A percentile compares a stretch with the other conserved stretches of the same genome.
Evolutionary conservation across 768 basidiomycete genomes (phyloP).

Genomic region (Hypsizygus marmoreus): DNA sequence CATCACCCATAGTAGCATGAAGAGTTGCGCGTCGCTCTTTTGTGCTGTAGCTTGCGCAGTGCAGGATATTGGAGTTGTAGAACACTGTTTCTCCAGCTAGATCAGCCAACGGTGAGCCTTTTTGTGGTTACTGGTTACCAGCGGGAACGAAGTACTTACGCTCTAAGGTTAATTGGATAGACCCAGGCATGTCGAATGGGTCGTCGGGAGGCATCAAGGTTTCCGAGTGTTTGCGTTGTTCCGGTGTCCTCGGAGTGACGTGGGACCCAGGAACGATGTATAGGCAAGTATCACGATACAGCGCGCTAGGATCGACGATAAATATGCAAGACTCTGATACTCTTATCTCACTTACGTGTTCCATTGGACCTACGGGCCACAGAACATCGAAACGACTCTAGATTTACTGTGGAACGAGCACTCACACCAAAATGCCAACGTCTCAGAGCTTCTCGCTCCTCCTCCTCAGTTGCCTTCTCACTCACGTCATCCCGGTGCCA

Average conservation of each 20-base stretch:
- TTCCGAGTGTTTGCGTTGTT: conserved; percentile 58
- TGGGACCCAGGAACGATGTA: conserved; percentile 75
- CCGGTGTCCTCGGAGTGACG: conserved; percentile 52
- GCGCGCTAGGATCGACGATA: conserved; percentile 44
- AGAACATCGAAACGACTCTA: background rate
- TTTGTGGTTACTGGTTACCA: too few relatives aligned
- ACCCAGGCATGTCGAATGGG: conserved; percentile 73
- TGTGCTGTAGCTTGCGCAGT: conserved; percentile 66
- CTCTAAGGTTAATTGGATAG: conserved; percentile 53
- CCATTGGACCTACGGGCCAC: conserved; percentile 65
- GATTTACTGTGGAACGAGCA: conserved; percentile 2
- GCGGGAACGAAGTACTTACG: conserved; percentile 49
- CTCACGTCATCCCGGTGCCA: conserved; percentile 82
- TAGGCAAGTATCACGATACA: conserved; percentile 70
- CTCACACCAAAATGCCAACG: conserved; percentile 69
- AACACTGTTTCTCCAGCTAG: conserved; percentile 77
- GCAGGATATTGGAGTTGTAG: conserved; percentile 79
- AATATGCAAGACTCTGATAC: background rate
- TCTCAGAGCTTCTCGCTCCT: conserved; percentile 58
- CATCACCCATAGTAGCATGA: conserved; percentile 68
- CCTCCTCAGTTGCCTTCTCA: conserved; percentile 56
- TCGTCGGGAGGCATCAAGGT: conserved; percentile 51
- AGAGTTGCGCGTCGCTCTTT: conserved; percentile 58
- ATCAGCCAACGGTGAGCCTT: too few relatives aligned
- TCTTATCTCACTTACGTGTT: conserved; percentile 65